These are phyloP conservation scores for Fraxinus baroniana DNA, from an alignment of 305 asterid species.

Conservation along the genomic window DNA sequence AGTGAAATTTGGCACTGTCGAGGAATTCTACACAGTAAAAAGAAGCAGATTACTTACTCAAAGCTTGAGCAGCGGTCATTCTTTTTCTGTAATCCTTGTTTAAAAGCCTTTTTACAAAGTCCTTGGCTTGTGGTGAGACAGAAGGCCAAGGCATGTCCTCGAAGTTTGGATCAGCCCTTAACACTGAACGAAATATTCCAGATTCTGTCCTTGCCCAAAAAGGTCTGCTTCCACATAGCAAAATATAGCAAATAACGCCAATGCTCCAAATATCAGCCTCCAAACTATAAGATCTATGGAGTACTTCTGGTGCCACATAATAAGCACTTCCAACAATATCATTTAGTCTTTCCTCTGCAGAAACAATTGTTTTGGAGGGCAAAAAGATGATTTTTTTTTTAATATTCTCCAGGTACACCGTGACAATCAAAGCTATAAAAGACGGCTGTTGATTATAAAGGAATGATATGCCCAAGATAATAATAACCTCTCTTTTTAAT, in stretches of 20 bases:
- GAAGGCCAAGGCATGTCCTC: conserved; percentile 95
- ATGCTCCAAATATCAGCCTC: conserved; percentile 97
- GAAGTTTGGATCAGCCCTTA: conserved; percentile 89
- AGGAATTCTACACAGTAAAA: not conserved
- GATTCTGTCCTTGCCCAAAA: conserved; percentile 97
- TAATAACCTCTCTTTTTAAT: not conserved
- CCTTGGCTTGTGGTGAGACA: conserved; percentile 72
- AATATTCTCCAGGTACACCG: conserved; percentile 4
- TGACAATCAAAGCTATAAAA: not conserved
- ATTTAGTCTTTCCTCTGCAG: conserved; percentile 83
- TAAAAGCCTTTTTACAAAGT: conserved; percentile 77
- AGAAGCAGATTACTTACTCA: conserved; percentile 55
- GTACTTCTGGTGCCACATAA: conserved; percentile 95
- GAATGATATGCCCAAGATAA: not conserved
- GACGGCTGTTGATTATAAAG: not conserved
- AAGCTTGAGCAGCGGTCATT: conserved; percentile 97
- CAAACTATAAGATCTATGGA: conserved; percentile 86
- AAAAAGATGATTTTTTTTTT: conserved; percentile 1
- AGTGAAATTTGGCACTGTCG: not conserved
- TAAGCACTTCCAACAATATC: conserved; percentile 98
- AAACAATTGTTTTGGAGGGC: conserved; percentile 16
- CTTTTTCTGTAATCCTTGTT: conserved; percentile 92
- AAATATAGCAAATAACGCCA: conserved; percentile 82
- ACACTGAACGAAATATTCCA: conserved; percentile 86
- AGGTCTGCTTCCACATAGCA: conserved; percentile 95